phyloP scores from a whole-genome alignment of 2,329 filamentous ascomycete species.

The Monosporascus sp. region DNA sequence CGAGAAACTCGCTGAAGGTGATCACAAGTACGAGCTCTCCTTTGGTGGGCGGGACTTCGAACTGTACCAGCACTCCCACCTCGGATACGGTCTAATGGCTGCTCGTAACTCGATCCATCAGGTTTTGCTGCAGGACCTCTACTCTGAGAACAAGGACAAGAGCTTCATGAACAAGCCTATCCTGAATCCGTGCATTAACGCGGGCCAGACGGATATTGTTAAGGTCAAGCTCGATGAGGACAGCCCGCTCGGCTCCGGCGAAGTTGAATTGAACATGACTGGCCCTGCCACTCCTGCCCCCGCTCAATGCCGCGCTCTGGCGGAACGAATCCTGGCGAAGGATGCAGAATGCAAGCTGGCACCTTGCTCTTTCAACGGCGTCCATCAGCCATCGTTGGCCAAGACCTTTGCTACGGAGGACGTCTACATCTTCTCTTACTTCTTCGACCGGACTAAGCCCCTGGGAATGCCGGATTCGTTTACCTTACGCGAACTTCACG shows the following conservation, averaged over 20 bases:
- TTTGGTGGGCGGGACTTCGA: slow-evolving; percentile 90
- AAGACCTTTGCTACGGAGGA: slow-evolving; percentile 92
- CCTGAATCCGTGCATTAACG: slow-evolving; percentile 60
- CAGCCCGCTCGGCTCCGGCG: slow-evolving; percentile 58
- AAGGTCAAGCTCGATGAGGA: slow-evolving; percentile 63
- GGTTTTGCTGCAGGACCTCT: slow-evolving; percentile 65
- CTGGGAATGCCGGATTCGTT: slow-evolving; percentile 99
- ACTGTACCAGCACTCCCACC: slow-evolving; percentile 96
- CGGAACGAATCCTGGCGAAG: slow-evolving; percentile 88
- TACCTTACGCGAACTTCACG: slow-evolving; percentile 82
- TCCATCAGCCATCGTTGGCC: slow-evolving; percentile 85
- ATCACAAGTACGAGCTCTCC: slow-evolving; percentile 89
- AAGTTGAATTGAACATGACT: slow-evolving; percentile 75
- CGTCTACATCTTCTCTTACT: slow-evolving; percentile 96
- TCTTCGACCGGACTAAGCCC: slow-evolving; percentile 89
- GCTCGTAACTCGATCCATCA: slow-evolving; percentile 83
- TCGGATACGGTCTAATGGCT: slow-evolving; percentile 94
- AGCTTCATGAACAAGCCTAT: slow-evolving; percentile 27
- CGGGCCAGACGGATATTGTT: slow-evolving; percentile 70
- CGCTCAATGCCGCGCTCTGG: slow-evolving; percentile 82
- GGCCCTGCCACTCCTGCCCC: slow-evolving; percentile 71
- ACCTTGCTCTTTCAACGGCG: slow-evolving; percentile 97
- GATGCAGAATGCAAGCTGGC: slow-evolving; percentile 73
- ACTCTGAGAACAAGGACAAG: slow-evolving; percentile 53
- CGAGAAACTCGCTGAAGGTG: slow-evolving; percentile 76